A percentile compares a stretch with the other conserved stretches of the same genome.
phyloP scores from a whole-genome alignment of 2,329 filamentous ascomycete genomes.

The Pseudopyrenochaeta lycopersici region DNA sequence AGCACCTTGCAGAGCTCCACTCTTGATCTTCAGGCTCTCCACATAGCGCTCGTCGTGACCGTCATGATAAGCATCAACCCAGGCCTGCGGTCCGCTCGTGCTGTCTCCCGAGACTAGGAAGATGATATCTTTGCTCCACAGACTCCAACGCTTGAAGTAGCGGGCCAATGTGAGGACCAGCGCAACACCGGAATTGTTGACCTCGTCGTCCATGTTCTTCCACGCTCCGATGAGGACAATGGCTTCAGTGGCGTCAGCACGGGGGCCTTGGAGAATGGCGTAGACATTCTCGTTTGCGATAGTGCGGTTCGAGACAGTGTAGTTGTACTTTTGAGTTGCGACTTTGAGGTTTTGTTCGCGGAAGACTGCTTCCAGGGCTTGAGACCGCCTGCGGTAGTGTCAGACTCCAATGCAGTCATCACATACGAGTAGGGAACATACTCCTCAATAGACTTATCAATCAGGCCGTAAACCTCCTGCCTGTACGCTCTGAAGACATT shows the following conservation, averaged over 20 bases:
- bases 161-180: constrained; percentile 86
- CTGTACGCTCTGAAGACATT: constrained; percentile 91
- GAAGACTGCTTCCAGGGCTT: constrained; percentile 79
- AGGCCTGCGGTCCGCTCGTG: constrained; percentile 88
- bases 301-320: constrained; percentile 76
- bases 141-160: constrained; percentile 97
- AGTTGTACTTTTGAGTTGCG: constrained; percentile 87
- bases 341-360: constrained; percentile 84
- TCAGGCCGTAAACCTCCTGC: constrained; percentile 77
- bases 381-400: constrained; percentile 62
- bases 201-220: constrained; percentile 78
- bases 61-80: constrained; percentile 98
- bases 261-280: constrained; percentile 88
- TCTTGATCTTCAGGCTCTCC: constrained; percentile 84
- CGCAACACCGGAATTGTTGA: constrained; percentile 88
- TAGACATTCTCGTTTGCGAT: constrained; percentile 90
- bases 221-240: constrained; percentile 92
- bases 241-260: constrained; percentile 95
- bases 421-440: constrained; percentile 28
- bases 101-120: constrained; percentile 90
- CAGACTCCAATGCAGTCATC: constrained; percentile 11
- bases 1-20: constrained; percentile 89
- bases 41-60: constrained; percentile 77
- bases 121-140: constrained; percentile 99
- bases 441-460: constrained; percentile 51